Evolutionary conservation across 2,329 filamentous ascomycete species (phyloP).

Genomic region (Monosporascus sp.): DNA sequence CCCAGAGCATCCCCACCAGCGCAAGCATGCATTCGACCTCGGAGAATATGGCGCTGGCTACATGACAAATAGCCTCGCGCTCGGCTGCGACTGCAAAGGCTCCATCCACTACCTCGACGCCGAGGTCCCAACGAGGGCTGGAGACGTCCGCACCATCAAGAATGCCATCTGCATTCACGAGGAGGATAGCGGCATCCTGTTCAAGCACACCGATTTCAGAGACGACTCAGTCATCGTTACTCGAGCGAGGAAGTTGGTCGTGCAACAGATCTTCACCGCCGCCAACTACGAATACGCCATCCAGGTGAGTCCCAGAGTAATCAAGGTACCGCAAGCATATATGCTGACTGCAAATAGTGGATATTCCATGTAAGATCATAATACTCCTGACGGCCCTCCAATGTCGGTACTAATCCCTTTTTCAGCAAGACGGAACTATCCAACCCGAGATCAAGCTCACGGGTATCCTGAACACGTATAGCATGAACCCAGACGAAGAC

Average conservation of each 20-base stretch:
- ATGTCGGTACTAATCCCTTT: slow-evolving; percentile 11
- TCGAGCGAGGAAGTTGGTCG: slow-evolving; percentile 75
- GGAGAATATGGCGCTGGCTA: slow-evolving; percentile 79
- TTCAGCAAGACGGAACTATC: slow-evolving; percentile 75
- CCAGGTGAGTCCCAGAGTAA: slow-evolving; percentile 25
- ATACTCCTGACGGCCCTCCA: background rate
- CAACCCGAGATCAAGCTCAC: slow-evolving; percentile 90
- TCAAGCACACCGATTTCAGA: slow-evolving; percentile 92
- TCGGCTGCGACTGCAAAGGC: slow-evolving; percentile 84
- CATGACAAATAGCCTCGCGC: slow-evolving; percentile 72
- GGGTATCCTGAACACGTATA: slow-evolving; percentile 88
- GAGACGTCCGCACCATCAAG: slow-evolving; percentile 75
- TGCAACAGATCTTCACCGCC: slow-evolving; percentile 90
- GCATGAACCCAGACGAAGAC: slow-evolving; percentile 74
- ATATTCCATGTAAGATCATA: slow-evolving; percentile 59
- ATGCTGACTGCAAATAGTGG: slow-evolving; percentile 63
- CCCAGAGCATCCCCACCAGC: slow-evolving; percentile 72
- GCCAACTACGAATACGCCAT: slow-evolving; percentile 88
- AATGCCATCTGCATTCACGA: slow-evolving; percentile 96
- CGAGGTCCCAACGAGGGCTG: slow-evolving; percentile 72
- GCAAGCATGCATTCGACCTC: slow-evolving; percentile 77
- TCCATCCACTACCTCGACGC: slow-evolving; percentile 90
- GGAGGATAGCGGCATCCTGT: slow-evolving; percentile 85
- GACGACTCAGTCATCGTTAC: slow-evolving; percentile 85
- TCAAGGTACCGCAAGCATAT: background rate